Conservation (phyloP, 495 filamentous ascomycete species). For the Aspergillus carlsbadensis region DNA sequence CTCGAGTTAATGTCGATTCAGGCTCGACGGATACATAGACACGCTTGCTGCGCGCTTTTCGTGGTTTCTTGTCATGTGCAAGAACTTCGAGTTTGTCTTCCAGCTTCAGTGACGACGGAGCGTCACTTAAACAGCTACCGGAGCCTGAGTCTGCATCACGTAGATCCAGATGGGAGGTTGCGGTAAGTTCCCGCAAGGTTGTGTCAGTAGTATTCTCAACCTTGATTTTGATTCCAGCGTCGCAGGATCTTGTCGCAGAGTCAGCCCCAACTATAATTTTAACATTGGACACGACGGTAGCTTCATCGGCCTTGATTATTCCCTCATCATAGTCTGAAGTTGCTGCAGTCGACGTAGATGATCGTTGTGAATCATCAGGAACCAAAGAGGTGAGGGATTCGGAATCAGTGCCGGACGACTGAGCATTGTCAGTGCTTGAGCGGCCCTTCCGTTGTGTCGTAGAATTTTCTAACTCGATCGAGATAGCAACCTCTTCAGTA, state of each 20-base stretch:
- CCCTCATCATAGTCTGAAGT: slow-evolving; percentile 37
- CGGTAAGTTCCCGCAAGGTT: slow-evolving; percentile 3
- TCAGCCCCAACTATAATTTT: too few species aligned
- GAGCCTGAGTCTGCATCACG: slow-evolving; percentile 7
- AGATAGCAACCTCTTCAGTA: slow-evolving; percentile 24
- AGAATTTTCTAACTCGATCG: slow-evolving; percentile 14
- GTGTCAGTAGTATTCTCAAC: slow-evolving; percentile 22
- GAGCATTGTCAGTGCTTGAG: slow-evolving; percentile 1
- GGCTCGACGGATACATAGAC: slow-evolving; percentile 46
- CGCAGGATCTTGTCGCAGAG: background rate
- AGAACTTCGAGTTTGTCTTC: slow-evolving; percentile 24
- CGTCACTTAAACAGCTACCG: slow-evolving; percentile 12
- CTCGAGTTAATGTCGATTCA: slow-evolving; percentile 43
- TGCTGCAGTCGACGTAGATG: slow-evolving; percentile 36
- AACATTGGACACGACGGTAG: background rate
- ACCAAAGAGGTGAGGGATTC: slow-evolving; percentile 33
- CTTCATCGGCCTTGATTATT: background rate
- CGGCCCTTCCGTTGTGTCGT: background rate
- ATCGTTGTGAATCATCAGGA: slow-evolving; percentile 37
- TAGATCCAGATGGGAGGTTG: slow-evolving; percentile 17
- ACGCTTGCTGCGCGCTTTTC: slow-evolving; percentile 22
- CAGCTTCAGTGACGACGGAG: slow-evolving; percentile 22
- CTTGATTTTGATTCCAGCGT: slow-evolving; percentile 23
- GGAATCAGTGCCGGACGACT: slow-evolving; percentile 19
- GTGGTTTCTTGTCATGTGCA: slow-evolving; percentile 17